Evolutionary conservation across 139 green algal species (phyloP), one percentile per base, ranked within the genome.

Genomic region (Monoraphidium neglectum): DNA sequence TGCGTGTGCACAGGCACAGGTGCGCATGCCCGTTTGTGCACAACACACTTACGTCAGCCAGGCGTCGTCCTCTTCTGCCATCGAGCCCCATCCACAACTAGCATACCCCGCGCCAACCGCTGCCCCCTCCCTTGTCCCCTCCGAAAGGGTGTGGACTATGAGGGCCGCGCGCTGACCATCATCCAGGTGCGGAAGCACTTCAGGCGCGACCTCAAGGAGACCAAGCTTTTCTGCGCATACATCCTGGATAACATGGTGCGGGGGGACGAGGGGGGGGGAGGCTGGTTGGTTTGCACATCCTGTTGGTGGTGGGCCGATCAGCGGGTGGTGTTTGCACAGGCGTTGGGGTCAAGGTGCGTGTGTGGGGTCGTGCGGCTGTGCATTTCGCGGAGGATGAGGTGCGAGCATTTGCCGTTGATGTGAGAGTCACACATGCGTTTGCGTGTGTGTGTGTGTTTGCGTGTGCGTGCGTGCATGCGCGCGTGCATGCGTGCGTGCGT

Each of bases 231-330:
- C 54, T 57, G 36, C 13, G 47, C 23, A 30, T 76, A 76, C 26
- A 40, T 57, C 6, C 67, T 76, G 53, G 64, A 76, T 30, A 54
- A 53, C 15, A 76, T 76, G 70, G 51, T 74, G 21, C 32, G 66
- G 30, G 16, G 18, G 32, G 57, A 16, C 28, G 26, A 12, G 12
- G 57, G 18, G 26, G 57, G 6, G 32, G 57, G 18, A 16, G 6
- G 18, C 18, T 21, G 51, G 51, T 18, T 28, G 21, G 21, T 60
- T 18, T 21, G 51, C 51, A 60, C 18, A 21, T 60, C 21, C 51
- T 60, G 51, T 15, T 37, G 12, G 5, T 65, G 8, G n/a, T 8
- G n/a, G 28, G 28, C 6, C n/a, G 57, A 16, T 33, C 10, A 30
- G 12, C 13, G 28, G 57, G 57, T 65, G 28, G 8, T 8, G 5